Conservation (phyloP, 345 rosid genomes). For the Erucastrum elatum region DNA sequence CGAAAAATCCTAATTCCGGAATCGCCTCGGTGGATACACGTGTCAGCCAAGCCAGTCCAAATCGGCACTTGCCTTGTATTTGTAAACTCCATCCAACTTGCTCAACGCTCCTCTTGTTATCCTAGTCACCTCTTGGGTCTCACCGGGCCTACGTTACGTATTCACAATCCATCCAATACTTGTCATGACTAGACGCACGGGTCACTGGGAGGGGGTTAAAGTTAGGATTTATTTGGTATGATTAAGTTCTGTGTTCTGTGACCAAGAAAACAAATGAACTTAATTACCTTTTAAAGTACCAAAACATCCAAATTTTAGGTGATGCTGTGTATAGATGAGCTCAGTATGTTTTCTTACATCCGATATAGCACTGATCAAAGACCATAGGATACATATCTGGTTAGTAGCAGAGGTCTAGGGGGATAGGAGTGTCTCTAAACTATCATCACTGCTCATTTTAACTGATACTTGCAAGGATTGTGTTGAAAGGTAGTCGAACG, state of each 20-base stretch:
- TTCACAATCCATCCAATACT: slow-evolving; percentile 9
- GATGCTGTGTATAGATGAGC: neutral
- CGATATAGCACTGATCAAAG: neutral
- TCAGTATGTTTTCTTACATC: neutral
- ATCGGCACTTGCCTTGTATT: slow-evolving; percentile 31
- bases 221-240: neutral
- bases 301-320: neutral
- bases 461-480: neutral
- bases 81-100: slow-evolving; percentile 29
- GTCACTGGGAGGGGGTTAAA: neutral
- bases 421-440: neutral
- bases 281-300: neutral
- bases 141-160: neutral
- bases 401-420: neutral
- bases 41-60: slow-evolving; percentile 8
- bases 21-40: slow-evolving; percentile 32
- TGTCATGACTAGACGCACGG: slow-evolving; percentile 17
- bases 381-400: neutral
- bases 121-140: slow-evolving; percentile 22
- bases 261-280: neutral
- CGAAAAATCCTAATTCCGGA: neutral
- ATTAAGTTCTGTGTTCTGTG: neutral
- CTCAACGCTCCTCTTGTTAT: slow-evolving; percentile 3
- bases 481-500: neutral
- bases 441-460: neutral